phyloP scores from a whole-genome alignment of 2,329 filamentous ascomycete species.

The Fonsecaea monophora region DNA sequence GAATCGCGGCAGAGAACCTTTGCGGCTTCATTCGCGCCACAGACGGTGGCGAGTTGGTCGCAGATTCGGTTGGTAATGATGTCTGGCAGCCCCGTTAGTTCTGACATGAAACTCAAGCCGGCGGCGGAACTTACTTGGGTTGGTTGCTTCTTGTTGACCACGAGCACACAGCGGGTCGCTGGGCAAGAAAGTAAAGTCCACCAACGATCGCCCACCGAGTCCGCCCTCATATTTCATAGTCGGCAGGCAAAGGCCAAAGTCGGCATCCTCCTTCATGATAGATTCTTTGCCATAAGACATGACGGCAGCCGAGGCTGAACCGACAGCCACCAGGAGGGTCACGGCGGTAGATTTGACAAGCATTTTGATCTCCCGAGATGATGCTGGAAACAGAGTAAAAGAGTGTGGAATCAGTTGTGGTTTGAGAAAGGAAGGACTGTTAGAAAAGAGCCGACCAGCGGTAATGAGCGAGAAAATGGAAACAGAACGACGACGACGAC shows the following conservation, averaged over 20 bases:
- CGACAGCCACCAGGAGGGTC: constrained; percentile 30
- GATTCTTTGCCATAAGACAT: constrained; percentile 25
- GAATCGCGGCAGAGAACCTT: constrained; percentile 61
- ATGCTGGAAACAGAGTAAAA: constrained; percentile 11
- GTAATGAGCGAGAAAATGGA: constrained; percentile 26
- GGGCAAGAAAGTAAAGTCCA: constrained; percentile 72
- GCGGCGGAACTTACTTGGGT: constrained; percentile 56
- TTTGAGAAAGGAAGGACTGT: constrained; percentile 28
- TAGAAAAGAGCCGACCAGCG: constrained; percentile 37
- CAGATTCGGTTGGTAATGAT: constrained; percentile 77
- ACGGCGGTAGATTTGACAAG: constrained; percentile 31
- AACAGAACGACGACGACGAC: constrained; percentile 18
- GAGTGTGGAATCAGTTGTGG: constrained; percentile 8
- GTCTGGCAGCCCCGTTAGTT: constrained; percentile 42
- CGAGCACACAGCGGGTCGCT: constrained; percentile 66
- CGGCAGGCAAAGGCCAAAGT: constrained; percentile 60
- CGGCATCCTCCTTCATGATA: constrained; percentile 41
- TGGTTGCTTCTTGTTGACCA: constrained; percentile 69
- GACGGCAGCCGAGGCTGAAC: constrained; percentile 35
- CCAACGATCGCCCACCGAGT: constrained; percentile 57
- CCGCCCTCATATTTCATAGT: constrained; percentile 66
- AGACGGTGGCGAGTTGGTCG: constrained; percentile 72
- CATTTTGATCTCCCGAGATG: constrained; percentile 31
- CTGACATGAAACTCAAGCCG: not conserved
- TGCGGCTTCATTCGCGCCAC: constrained; percentile 67